Evolutionary conservation across 1,284 basidiomycete genomes (phyloP), one percentile per base, ranked within the genome.

Genomic region (Uromyces viciae-fabae): DNA sequence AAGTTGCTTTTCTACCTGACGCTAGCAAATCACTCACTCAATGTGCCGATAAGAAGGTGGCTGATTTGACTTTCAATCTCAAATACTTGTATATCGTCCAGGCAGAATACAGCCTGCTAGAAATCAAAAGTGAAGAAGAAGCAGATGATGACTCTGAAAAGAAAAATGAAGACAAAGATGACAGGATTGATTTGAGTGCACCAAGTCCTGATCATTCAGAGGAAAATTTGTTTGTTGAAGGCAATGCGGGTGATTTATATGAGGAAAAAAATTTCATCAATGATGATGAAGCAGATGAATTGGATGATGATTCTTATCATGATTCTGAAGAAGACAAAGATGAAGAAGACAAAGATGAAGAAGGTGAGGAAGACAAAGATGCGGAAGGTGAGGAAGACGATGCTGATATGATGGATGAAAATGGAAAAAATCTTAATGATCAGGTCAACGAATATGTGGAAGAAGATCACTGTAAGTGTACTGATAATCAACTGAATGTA

Each of bases 1-100:
- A n/a, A 15, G 58, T 66, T 22, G 75, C 75, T 3, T 76, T 76
- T 52, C 62, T 76, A 3, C 75, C 40, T 4, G 46, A 76, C 36
- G 60, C 60, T 2, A 33, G 22, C 15, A 2, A 76, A 43, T 62
- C 56, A 1, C 38, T 75, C 4, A 76, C 40, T 17, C 58, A 17
- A 15, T 25, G 46, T 28, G 36, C 74, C 17, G 31, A 76, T 31
- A 58, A 76, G 40, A 64, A 40, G 56, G 28, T 76, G n/a, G 9
- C 36, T 62, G 74, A 76, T 46, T 43, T 31, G 15, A 22, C 22
- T 19, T 76, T 75, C 49, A 75, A 15, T 22, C 22, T 9, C 1
- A 76, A 76, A 42, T 76, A 76, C 43, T 62, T 42, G 38, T 28
- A 64, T 7, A 56, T n/a, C 7, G 52, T 56, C 8, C 52, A n/a